Evolutionary conservation across 768 basidiomycete species (phyloP).

Genomic region (Termitomyces sp.): DNA sequence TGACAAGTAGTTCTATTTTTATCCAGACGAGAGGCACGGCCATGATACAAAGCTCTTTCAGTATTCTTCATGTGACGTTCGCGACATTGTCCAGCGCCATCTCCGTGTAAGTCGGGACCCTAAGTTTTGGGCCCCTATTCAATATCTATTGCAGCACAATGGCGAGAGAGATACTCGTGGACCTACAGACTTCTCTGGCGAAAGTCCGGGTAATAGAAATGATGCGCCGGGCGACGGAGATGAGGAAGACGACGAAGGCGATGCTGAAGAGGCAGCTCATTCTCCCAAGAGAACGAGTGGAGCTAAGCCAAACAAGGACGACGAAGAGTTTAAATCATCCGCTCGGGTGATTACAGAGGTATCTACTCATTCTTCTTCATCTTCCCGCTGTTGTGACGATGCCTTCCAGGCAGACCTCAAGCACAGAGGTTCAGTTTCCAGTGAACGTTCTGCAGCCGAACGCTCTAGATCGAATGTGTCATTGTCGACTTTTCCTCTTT

Average conservation of each 20-base stretch:
- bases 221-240: slow-evolving; percentile 20
- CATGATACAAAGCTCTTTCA: slow-evolving; percentile 71
- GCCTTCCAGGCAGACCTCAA: neutral
- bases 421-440: neutral
- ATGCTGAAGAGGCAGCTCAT: slow-evolving; percentile 9
- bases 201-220: slow-evolving; percentile 5
- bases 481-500: slow-evolving; percentile 7
- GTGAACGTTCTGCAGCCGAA: slow-evolving; percentile 4
- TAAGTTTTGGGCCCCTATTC: neutral
- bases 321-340: slow-evolving; percentile 8
- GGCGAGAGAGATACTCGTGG: slow-evolving; percentile 31
- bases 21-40: slow-evolving; percentile 17
- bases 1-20: slow-evolving; percentile 15
- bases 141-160: slow-evolving; percentile 19
- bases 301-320: slow-evolving; percentile 1
- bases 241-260: slow-evolving; percentile 19
- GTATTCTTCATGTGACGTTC: slow-evolving; percentile 57
- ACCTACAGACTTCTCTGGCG: slow-evolving; percentile 28
- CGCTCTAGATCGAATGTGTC: neutral
- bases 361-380: neutral
- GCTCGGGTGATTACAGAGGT: slow-evolving; percentile 10
- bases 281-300: neutral
- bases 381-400: neutral
- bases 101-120: slow-evolving; percentile 27
- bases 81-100: slow-evolving; percentile 57